Percentiles rank a stretch among this genome's conserved stretches.
Conservation (phyloP, 225 moss, liverwort and hornwort species). For the Lunularia cruciata region DNA sequence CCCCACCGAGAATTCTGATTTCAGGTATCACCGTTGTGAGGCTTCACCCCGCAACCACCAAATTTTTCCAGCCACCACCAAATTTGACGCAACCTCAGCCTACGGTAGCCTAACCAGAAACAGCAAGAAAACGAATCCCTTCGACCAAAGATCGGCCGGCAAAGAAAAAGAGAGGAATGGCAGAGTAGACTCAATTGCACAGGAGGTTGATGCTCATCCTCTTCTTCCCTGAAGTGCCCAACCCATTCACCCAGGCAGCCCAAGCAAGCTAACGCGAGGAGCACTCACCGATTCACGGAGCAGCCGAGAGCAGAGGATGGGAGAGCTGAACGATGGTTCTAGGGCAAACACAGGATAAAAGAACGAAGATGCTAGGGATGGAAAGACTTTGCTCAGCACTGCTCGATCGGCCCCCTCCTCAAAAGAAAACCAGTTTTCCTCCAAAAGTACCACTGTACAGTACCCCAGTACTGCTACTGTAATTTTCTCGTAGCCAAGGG, state of each 20-base stretch:
- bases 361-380: slow-evolving; percentile 11
- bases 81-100: background rate
- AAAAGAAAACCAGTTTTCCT: background rate
- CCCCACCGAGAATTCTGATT: background rate
- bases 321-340: slow-evolving; percentile 28
- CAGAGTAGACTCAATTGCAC: background rate
- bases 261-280: background rate
- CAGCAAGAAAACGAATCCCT: slow-evolving; percentile 1
- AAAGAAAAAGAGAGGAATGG: background rate
- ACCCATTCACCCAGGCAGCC: background rate
- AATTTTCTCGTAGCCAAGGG: background rate
- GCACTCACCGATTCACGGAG: slow-evolving; percentile 27
- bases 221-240: background rate
- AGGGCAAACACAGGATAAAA: slow-evolving; percentile 29
- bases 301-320: slow-evolving; percentile 28
- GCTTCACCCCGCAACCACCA: background rate
- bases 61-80: background rate
- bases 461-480: background rate
- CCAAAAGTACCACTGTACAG: background rate
- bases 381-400: slow-evolving; percentile 19
- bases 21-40: slow-evolving; percentile 2
- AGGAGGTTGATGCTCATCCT: too few species aligned
- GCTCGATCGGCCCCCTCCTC: background rate
- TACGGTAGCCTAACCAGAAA: background rate
- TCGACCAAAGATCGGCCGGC: background rate